These are phyloP conservation scores for Postia placenta DNA, from an alignment of 768 basidiomycete species.

Conservation along the genomic window DNA sequence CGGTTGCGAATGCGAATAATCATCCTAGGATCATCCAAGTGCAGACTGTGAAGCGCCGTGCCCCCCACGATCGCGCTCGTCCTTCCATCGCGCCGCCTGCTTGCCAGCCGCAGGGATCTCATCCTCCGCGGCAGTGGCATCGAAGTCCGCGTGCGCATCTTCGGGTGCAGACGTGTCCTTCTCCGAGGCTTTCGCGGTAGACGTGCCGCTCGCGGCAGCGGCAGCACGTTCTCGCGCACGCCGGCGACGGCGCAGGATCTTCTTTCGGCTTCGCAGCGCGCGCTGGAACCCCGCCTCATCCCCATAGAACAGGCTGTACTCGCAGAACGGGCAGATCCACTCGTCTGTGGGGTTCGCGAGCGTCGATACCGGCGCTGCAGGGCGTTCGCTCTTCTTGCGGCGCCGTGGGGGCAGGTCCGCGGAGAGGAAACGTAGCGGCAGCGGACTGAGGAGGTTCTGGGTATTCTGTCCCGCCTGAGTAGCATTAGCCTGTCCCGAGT, in stretches of 20 bases:
- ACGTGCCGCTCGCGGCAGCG: slow-evolving; percentile 42
- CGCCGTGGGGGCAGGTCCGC: slow-evolving; percentile 57
- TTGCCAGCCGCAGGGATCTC: slow-evolving; percentile 20
- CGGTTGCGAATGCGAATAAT: no score
- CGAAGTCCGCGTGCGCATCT: slow-evolving; percentile 17
- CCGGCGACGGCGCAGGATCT: slow-evolving; percentile 64
- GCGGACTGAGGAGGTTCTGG: slow-evolving; percentile 50
- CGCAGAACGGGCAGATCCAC: slow-evolving; percentile 93
- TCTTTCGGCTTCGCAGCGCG: slow-evolving; percentile 68
- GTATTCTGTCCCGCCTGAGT: slow-evolving; percentile 35
- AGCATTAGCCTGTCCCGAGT: slow-evolving; percentile 29
- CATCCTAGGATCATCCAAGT: no score
- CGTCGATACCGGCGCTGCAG: slow-evolving; percentile 23
- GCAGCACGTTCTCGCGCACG: slow-evolving; percentile 67
- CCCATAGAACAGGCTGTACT: slow-evolving; percentile 90
- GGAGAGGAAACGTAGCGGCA: slow-evolving; percentile 59
- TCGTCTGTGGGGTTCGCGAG: slow-evolving; percentile 69
- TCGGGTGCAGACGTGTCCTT: slow-evolving; percentile 24
- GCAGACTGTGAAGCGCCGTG: neutral
- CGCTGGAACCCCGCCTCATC: slow-evolving; percentile 59
- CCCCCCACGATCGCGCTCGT: slow-evolving; percentile 7
- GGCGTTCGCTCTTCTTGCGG: slow-evolving; percentile 19
- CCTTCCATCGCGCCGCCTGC: slow-evolving; percentile 17
- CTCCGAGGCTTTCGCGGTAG: slow-evolving; percentile 11
- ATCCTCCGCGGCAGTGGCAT: slow-evolving; percentile 24